These are phyloP conservation scores for Plasmopara muralis DNA, from an alignment of 352 stramenopile species.

Conservation along the genomic window DNA sequence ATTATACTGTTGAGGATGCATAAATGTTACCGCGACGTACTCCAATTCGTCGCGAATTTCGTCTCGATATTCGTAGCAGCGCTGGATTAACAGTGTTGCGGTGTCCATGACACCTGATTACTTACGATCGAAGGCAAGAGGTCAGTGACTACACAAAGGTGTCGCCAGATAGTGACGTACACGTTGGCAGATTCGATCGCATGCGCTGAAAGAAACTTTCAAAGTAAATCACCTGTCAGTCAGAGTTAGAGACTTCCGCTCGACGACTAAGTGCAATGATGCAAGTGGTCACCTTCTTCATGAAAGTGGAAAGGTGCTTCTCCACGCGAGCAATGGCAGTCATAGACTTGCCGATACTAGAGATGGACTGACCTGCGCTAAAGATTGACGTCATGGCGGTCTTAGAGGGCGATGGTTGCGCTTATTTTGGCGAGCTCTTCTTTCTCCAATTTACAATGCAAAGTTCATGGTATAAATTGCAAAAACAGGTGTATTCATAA, in stretches of 20 bases:
- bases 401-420: too few relatives aligned
- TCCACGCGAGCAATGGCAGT: constrained; percentile 70
- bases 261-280: not conserved
- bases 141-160: constrained; percentile 1
- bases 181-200: constrained; percentile 45
- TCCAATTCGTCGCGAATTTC: constrained; percentile 79
- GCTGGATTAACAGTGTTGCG: constrained; percentile 48
- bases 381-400: constrained; percentile 61
- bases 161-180: constrained; percentile 17
- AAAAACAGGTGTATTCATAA: too few relatives aligned
- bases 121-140: not conserved
- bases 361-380: constrained; percentile 76
- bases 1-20: not conserved
- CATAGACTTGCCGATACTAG: constrained; percentile 83
- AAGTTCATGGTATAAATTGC: too few relatives aligned
- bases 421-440: too few relatives aligned
- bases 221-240: constrained; percentile 71
- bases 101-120: constrained; percentile 48
- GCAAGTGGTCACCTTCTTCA: constrained; percentile 53
- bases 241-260: not conserved
- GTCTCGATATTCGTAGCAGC: constrained; percentile 79
- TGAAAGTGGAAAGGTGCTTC: constrained; percentile 74
- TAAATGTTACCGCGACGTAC: constrained; percentile 25
- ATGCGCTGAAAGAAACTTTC: constrained; percentile 78
- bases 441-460: too few relatives aligned